Evolutionary conservation across 345 rosid species (phyloP).

Genomic region (Pistacia vera): DNA sequence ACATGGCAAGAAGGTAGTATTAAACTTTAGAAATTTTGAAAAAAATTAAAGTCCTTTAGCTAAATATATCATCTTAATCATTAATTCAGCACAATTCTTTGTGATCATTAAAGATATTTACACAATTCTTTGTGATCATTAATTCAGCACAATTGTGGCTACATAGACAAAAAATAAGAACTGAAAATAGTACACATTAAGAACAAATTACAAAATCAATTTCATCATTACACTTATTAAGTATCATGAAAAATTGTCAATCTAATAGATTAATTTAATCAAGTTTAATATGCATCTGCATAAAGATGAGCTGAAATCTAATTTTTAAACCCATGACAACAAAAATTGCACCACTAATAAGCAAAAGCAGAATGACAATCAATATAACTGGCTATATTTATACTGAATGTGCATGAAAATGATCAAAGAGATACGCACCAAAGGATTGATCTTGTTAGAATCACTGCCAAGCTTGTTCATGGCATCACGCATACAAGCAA

Average conservation of each 20-base stretch:
- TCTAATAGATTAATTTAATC: background rate
- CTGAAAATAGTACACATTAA: background rate
- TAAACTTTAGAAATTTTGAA: background rate
- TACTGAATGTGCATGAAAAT: constrained; percentile 5
- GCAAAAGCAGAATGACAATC: background rate
- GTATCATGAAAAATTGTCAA: background rate
- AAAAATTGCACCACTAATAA: background rate
- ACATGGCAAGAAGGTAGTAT: background rate
- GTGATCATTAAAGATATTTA: background rate
- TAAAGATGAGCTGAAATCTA: background rate
- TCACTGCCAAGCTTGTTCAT: constrained; percentile 92
- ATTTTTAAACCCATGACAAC: background rate
- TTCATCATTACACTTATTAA: background rate
- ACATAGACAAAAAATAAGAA: background rate
- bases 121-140: background rate
- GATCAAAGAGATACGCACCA: constrained; percentile 40
- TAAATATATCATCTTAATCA: background rate
- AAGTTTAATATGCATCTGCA: background rate
- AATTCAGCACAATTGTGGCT: background rate
- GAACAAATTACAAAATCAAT: background rate
- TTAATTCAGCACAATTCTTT: background rate
- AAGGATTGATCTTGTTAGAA: constrained; percentile 85
- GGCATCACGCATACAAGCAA: constrained; percentile 99
- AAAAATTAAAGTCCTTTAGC: background rate
- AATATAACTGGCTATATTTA: background rate